Conservation (phyloP, 2,329 filamentous ascomycete species). For the Nemania sp. region DNA sequence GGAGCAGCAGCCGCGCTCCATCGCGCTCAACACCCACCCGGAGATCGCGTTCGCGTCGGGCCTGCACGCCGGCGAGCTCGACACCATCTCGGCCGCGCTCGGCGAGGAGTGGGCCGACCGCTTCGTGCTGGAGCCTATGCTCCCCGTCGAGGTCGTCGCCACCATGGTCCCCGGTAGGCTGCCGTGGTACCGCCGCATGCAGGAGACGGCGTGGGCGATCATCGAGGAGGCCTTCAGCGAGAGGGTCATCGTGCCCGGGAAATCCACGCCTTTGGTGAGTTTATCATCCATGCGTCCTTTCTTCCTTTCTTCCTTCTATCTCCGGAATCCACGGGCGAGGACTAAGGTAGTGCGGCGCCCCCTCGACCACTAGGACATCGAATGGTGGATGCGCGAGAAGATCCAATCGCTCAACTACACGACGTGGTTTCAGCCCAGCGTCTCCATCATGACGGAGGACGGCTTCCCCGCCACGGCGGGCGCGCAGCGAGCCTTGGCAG, state of each 20-base stretch:
- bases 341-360: neutral
- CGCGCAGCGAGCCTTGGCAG: conserved; percentile 23
- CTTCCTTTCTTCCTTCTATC: neutral
- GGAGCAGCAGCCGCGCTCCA: conserved; percentile 42
- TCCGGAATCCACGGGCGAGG: neutral
- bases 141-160: conserved; percentile 52
- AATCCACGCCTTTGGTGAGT: conserved; percentile 46
- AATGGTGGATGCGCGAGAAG: conserved; percentile 57
- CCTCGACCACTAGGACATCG: conserved; percentile 46
- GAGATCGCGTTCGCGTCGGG: conserved; percentile 53
- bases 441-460: conserved; percentile 46
- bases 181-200: conserved; percentile 50
- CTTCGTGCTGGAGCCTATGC: conserved; percentile 50
- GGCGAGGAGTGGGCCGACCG: conserved; percentile 46
- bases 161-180: conserved; percentile 48
- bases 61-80: conserved; percentile 53
- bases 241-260: conserved; percentile 47
- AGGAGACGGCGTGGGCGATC: conserved; percentile 57
- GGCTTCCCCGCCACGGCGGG: conserved; percentile 26
- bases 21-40: conserved; percentile 51
- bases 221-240: conserved; percentile 52
- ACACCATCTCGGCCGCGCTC: conserved; percentile 42
- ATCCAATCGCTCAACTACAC: conserved; percentile 55
- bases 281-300: neutral
- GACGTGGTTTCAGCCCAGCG: conserved; percentile 56